Evolutionary conservation across 75 land plant genomes (phyloP), one percentile per base, ranked within the genome.

Genomic region (Pinus taeda): DNA sequence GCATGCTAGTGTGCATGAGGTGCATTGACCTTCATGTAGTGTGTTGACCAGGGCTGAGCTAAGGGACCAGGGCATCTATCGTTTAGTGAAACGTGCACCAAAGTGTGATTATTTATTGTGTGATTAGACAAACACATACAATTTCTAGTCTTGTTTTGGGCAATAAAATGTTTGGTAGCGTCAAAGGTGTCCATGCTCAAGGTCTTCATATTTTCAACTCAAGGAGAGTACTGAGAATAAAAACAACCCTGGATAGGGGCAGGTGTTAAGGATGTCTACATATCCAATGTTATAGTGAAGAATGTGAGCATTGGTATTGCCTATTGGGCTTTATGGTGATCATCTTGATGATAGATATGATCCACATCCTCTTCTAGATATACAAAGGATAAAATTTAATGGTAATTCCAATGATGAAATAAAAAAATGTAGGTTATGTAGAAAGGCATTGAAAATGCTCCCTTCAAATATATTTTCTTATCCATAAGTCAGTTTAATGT

Each of bases 81-180:
- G 0, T 26, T 26, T 26, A 26, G 26, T 26, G 26, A 26, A 26
- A 26, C 26, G 0, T 26, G 26, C 26, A 0, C 26, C 26, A 26
- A 26, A 13, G 33, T 26, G 26, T 95, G 7, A 77, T 71, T 30
- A 91, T 95, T 74, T 77, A 81, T 15, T 70, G 86, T 14, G 77
- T 91, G 6, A 20, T 64, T 26, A 91, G 91, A 58, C 42, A 77
- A 36, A 75, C 90, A 3, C 53, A 2, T 15, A 22, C 77, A 12
- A 82, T 92, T 21, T 79, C 96, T 8, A 93, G 96, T 71, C 71
- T 87, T 70, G 67, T 86, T 21, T 20, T 87, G n/a, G 88, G 88
- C 56, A 87, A 86, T 71, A 86, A 87, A 59, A 87, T 83, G 83
- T 87, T 83, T 42, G 86, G 88, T 21, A 86, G 86, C 13, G 69